These are phyloP conservation scores for Funneliformis geosporum DNA, from an alignment of 192 early-diverging fungal genomes.

Conservation along the genomic window DNA sequence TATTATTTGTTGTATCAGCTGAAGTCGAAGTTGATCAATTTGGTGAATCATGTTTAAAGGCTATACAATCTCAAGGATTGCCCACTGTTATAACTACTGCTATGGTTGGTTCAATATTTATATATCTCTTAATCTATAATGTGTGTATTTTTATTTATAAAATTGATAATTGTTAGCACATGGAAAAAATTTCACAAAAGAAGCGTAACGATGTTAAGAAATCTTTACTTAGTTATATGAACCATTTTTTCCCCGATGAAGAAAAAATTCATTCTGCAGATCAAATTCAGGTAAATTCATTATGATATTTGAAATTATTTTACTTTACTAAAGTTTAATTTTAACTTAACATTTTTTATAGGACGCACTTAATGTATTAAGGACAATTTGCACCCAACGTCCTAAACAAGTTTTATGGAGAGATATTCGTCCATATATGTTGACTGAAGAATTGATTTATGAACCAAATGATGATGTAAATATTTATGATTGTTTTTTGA, in stretches of 20 bases:
- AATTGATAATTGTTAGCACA: slow-evolving; percentile 45
- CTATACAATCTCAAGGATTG: slow-evolving; percentile 89
- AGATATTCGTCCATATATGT: slow-evolving; percentile 82
- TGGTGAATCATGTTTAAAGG: slow-evolving; percentile 80
- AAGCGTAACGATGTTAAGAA: slow-evolving; percentile 75
- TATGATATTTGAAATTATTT: slow-evolving; percentile 19
- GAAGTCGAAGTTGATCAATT: slow-evolving; percentile 91
- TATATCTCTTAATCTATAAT: not conserved
- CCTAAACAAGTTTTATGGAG: slow-evolving; percentile 85
- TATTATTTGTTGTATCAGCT: slow-evolving; percentile 85
- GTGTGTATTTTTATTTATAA: not conserved
- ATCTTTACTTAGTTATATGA: slow-evolving; percentile 81
- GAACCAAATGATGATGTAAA: slow-evolving; percentile 50
- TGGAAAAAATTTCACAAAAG: slow-evolving; percentile 66
- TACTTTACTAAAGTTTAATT: too few species aligned
- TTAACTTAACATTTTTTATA: slow-evolving; percentile 4
- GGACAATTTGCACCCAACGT: slow-evolving; percentile 75
- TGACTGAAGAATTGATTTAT: slow-evolving; percentile 78
- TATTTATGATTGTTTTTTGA: not conserved
- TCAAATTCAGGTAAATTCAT: slow-evolving; percentile 37
- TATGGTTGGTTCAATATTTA: slow-evolving; percentile 41
- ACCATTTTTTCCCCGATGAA: slow-evolving; percentile 86
- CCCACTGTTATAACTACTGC: slow-evolving; percentile 72
- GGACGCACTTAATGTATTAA: slow-evolving; percentile 69
- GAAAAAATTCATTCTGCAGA: slow-evolving; percentile 69